A percentile compares a stretch with the other conserved stretches of the same genome.
Conservation (phyloP, 2,329 filamentous ascomycete genomes). For the Venturia aucupariae region DNA sequence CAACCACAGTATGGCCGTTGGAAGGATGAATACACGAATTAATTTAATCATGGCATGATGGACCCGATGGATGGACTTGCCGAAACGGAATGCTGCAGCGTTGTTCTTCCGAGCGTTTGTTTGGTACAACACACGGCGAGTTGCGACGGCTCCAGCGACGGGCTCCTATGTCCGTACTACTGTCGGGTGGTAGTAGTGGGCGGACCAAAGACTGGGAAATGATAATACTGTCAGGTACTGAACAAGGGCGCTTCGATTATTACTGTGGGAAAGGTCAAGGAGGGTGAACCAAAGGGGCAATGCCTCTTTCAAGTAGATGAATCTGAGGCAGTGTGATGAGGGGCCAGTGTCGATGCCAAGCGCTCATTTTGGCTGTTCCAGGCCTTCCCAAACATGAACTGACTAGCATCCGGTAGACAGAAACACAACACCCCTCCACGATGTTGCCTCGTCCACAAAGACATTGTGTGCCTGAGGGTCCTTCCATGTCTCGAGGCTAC, state of each 20-base stretch:
- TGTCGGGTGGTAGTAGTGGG: too few species aligned
- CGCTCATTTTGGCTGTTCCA: neutral
- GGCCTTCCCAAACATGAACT: neutral
- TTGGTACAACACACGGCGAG: neutral
- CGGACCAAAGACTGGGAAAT: neutral
- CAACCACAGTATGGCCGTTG: too few species aligned
- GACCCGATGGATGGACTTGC: neutral
- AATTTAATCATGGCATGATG: neutral
- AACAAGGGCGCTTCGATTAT: neutral
- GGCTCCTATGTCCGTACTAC: too few species aligned
- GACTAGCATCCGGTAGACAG: neutral
- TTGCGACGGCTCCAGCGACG: neutral
- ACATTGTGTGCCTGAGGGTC: neutral
- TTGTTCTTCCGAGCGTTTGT: neutral
- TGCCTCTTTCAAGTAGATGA: slow-evolving; percentile 2
- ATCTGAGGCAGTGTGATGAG: neutral
- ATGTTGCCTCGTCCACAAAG: neutral
- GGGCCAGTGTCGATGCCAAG: neutral
- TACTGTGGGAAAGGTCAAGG: neutral
- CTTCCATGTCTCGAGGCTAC: too few species aligned
- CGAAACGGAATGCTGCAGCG: neutral
- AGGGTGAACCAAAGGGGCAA: neutral
- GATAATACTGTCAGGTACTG: too few species aligned
- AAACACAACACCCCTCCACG: neutral
- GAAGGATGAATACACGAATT: neutral